These are phyloP conservation scores for Mikania micrantha DNA, from an alignment of 129 eudicot genomes.

Conservation along the genomic window DNA sequence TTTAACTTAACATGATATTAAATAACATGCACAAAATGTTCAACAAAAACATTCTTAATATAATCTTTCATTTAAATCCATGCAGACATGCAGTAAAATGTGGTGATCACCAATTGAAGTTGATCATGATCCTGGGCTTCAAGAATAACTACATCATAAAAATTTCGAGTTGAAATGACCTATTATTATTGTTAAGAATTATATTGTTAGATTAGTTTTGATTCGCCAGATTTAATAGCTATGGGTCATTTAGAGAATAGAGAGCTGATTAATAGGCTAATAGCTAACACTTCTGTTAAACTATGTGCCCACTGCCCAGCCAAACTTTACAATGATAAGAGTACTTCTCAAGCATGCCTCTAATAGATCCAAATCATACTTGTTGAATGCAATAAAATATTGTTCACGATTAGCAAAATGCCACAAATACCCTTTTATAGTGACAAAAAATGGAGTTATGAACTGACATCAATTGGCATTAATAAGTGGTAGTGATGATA, in stretches of 20 bases:
- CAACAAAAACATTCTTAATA: too few relatives aligned
- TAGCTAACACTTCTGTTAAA: neutral
- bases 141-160: neutral
- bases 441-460: neutral
- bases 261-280: neutral
- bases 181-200: too few relatives aligned
- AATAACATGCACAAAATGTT: neutral
- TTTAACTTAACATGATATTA: too few relatives aligned
- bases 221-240: neutral
- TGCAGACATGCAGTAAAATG: too few relatives aligned
- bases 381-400: neutral
- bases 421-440: neutral
- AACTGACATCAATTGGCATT: neutral
- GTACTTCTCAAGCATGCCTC: neutral
- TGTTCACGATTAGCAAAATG: neutral
- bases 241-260: neutral
- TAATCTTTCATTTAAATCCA: neutral
- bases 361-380: neutral
- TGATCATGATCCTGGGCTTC: neutral
- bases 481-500: neutral
- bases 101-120: too few relatives aligned
- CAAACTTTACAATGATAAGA: neutral
- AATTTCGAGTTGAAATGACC: neutral
- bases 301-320: neutral
- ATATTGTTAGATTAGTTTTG: neutral